These are phyloP conservation scores for Stenocarpella maydis DNA, from an alignment of 2,329 filamentous ascomycete species.

Conservation along the genomic window DNA sequence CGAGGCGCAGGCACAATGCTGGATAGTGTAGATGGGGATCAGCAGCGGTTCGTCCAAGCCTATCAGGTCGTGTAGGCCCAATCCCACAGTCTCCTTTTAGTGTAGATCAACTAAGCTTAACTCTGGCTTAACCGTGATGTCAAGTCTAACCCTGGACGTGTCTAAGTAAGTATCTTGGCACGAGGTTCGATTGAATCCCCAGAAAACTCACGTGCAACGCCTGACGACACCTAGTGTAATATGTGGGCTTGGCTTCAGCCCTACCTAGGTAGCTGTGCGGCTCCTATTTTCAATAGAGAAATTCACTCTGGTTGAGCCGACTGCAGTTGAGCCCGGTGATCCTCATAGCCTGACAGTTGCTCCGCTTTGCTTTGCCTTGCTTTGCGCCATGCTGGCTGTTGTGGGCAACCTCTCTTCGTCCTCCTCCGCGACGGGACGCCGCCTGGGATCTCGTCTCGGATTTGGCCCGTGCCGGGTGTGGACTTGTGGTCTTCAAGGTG, in stretches of 20 bases:
- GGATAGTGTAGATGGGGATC: slow-evolving; percentile 13
- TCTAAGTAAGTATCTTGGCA: neutral
- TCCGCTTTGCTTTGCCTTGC: neutral
- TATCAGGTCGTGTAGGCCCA: too few species aligned
- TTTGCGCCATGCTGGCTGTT: neutral
- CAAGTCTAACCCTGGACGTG: slow-evolving; percentile 12
- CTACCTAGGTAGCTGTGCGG: neutral
- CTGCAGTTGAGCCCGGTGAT: too few species aligned
- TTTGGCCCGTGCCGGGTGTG: slow-evolving; percentile 4
- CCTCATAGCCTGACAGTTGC: neutral
- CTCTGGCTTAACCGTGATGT: slow-evolving; percentile 26
- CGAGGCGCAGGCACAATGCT: slow-evolving; percentile 13
- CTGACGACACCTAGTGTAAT: neutral
- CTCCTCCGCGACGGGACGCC: neutral
- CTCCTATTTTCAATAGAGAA: neutral
- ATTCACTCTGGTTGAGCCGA: neutral
- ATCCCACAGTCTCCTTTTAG: slow-evolving; percentile 12
- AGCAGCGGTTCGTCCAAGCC: slow-evolving; percentile 1
- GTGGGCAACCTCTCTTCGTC: neutral
- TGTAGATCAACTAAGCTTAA: slow-evolving; percentile 27
- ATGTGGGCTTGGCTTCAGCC: neutral
- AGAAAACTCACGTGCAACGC: neutral
- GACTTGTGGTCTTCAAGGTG: slow-evolving; percentile 14
- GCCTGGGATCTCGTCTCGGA: slow-evolving; percentile 12
- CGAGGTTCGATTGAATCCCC: slow-evolving; percentile 1